A percentile compares a stretch with the other conserved stretches of the same genome.
Conservation (phyloP, 169 alveolate species). For the Plasmodium vinckei region DNA sequence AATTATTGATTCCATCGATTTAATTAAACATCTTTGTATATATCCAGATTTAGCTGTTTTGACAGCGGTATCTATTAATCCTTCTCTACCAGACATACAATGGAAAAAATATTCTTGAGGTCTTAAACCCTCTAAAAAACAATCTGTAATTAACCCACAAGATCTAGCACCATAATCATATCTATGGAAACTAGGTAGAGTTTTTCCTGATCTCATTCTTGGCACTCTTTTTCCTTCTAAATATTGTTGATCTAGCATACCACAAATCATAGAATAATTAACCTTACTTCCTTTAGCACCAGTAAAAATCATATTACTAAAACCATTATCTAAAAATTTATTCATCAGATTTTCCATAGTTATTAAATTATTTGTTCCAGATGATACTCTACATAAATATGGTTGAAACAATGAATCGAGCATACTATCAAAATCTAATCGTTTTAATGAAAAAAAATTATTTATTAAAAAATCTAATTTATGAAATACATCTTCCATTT, state of each 20-base stretch:
- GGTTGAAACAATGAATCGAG: slow-evolving; percentile 82
- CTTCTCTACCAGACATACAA: slow-evolving; percentile 99
- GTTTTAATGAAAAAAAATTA: slow-evolving; percentile 76
- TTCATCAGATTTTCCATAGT: slow-evolving; percentile 77
- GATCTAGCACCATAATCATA: slow-evolving; percentile 97
- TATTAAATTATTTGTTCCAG: slow-evolving; percentile 72
- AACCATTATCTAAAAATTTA: slow-evolving; percentile 96
- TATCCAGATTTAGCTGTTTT: slow-evolving; percentile 98
- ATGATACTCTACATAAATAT: slow-evolving; percentile 80
- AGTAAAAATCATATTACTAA: slow-evolving; percentile 97
- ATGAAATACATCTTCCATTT: slow-evolving; percentile 76
- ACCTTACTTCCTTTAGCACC: slow-evolving; percentile 98
- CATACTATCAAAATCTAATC: slow-evolving; percentile 53
- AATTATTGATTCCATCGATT: slow-evolving; percentile 95
- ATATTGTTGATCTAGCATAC: slow-evolving; percentile 96
- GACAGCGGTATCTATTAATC: slow-evolving; percentile 99
- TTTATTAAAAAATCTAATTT: slow-evolving; percentile 76
- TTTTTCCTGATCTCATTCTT: slow-evolving; percentile 94
- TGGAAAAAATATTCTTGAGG: slow-evolving; percentile 99
- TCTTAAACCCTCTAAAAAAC: slow-evolving; percentile 97
- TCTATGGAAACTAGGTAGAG: slow-evolving; percentile 95
- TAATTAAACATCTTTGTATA: slow-evolving; percentile 97
- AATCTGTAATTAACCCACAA: slow-evolving; percentile 97
- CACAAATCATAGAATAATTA: slow-evolving; percentile 95
- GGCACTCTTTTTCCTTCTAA: slow-evolving; percentile 98